A percentile compares a stretch with the other conserved stretches of the same genome.
Evolutionary conservation across 192 early-diverging fungal species (phyloP).

Genomic region (Podila epigama): DNA sequence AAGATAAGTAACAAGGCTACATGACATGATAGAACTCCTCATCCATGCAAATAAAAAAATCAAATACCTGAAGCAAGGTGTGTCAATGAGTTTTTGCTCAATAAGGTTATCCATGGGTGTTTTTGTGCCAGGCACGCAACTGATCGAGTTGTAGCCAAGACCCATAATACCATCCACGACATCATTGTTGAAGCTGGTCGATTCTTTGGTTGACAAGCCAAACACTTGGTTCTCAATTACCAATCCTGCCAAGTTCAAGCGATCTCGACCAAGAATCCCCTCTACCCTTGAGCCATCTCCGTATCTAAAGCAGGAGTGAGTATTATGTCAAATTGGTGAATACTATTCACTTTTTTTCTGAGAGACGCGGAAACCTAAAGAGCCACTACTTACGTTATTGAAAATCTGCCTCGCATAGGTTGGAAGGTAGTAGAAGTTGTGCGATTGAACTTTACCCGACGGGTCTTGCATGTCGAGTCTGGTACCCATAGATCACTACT

Average conservation of each 20-base stretch:
- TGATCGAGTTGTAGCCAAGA: conserved; percentile 63
- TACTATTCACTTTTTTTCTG: too few relatives aligned
- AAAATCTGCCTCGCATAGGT: conserved; percentile 31
- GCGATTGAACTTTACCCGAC: conserved; percentile 23
- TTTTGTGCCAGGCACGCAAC: conserved; percentile 46
- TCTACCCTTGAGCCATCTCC: conserved; percentile 65
- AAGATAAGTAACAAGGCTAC: too few relatives aligned
- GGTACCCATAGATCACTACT: conserved; percentile 75
- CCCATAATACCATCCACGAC: conserved; percentile 72
- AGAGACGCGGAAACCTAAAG: background rate
- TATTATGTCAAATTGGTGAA: too few relatives aligned
- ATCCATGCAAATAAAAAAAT: background rate
- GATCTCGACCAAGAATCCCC: conserved; percentile 58
- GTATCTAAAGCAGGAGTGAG: conserved; percentile 30
- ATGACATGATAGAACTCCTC: background rate
- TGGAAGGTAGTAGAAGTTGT: conserved; percentile 31
- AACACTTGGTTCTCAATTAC: conserved; percentile 66
- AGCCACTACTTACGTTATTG: conserved; percentile 6
- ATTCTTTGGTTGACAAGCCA: conserved; percentile 66
- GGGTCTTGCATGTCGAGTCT: conserved; percentile 25
- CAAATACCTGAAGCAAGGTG: conserved; percentile 57
- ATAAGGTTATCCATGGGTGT: conserved; percentile 68
- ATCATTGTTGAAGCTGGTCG: conserved; percentile 62
- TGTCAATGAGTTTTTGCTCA: conserved; percentile 59
- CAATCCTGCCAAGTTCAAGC: conserved; percentile 66